A percentile compares a stretch with the other conserved stretches of the same genome.
Conservation (phyloP, 2,329 filamentous ascomycete genomes). For the Beauveria varroae region DNA sequence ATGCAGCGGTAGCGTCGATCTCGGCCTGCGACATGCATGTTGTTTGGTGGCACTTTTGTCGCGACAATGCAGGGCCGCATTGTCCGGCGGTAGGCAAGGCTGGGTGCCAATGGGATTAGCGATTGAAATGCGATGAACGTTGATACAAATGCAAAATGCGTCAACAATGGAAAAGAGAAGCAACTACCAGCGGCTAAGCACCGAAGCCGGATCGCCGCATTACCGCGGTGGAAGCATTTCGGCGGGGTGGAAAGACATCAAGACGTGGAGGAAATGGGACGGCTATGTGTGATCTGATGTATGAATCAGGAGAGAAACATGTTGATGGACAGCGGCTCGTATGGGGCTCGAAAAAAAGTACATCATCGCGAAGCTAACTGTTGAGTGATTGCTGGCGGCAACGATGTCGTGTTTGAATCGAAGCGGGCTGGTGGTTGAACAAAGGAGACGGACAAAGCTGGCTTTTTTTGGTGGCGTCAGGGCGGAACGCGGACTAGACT, state of each 20-base stretch:
- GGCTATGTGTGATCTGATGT: not conserved
- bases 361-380: not conserved
- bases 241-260: not conserved
- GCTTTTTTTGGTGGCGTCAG: not conserved
- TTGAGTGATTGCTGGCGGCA: no score
- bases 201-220: not conserved
- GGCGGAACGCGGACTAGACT: not conserved
- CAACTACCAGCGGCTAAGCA: not conserved
- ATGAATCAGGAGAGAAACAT: no score
- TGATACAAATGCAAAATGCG: not conserved
- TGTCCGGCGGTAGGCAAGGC: not conserved
- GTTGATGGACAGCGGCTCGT: not conserved
- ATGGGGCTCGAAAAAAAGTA: not conserved
- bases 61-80: not conserved
- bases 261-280: not conserved
- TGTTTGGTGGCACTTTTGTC: not conserved
- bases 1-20: constrained; percentile 7
- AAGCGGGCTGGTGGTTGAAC: not conserved
- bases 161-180: not conserved
- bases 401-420: not conserved
- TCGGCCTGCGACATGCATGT: not conserved
- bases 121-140: not conserved
- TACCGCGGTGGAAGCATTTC: not conserved
- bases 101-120: not conserved
- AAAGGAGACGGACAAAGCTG: not conserved